phyloP scores from a whole-genome alignment of 192 early-diverging fungal species.

The Chytriomyces sp. region DNA sequence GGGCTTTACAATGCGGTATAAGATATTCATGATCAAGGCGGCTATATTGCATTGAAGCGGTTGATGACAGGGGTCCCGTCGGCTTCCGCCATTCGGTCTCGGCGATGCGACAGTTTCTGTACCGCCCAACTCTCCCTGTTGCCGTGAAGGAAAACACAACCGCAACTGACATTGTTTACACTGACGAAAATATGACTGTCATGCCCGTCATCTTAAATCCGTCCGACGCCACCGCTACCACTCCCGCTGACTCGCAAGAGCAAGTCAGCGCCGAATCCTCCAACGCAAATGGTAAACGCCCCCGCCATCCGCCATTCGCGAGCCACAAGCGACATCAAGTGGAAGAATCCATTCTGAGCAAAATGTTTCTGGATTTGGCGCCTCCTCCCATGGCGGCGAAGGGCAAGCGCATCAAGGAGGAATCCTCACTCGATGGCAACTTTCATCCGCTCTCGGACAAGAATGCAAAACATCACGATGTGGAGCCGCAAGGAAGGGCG shows the following conservation, averaged over 20 bases:
- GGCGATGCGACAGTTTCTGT: slow-evolving; percentile 29
- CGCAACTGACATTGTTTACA: slow-evolving; percentile 31
- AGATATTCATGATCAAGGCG: too few species aligned
- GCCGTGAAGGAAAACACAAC: slow-evolving; percentile 6
- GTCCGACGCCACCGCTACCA: slow-evolving; percentile 27
- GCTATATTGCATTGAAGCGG: too few species aligned
- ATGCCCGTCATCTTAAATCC: slow-evolving; percentile 68
- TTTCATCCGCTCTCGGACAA: background rate
- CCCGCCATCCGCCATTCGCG: background rate
- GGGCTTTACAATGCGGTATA: slow-evolving; percentile 49
- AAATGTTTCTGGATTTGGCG: slow-evolving; percentile 24
- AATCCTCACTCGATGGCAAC: background rate
- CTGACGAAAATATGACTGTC: slow-evolving; percentile 71
- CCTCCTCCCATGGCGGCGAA: background rate
- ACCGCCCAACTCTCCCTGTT: slow-evolving; percentile 6
- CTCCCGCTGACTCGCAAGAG: background rate
- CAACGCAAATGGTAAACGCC: slow-evolving; percentile 22
- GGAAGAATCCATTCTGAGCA: slow-evolving; percentile 18
- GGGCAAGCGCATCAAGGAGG: background rate
- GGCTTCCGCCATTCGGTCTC: slow-evolving; percentile 17
- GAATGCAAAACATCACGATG: background rate
- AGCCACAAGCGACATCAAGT: slow-evolving; percentile 12
- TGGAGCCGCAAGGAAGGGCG: background rate
- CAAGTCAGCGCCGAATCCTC: background rate
- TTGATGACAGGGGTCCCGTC: slow-evolving; percentile 6